Evolutionary conservation across 305 asterid species (phyloP).

Genomic region (Fraxinus latifolia): DNA sequence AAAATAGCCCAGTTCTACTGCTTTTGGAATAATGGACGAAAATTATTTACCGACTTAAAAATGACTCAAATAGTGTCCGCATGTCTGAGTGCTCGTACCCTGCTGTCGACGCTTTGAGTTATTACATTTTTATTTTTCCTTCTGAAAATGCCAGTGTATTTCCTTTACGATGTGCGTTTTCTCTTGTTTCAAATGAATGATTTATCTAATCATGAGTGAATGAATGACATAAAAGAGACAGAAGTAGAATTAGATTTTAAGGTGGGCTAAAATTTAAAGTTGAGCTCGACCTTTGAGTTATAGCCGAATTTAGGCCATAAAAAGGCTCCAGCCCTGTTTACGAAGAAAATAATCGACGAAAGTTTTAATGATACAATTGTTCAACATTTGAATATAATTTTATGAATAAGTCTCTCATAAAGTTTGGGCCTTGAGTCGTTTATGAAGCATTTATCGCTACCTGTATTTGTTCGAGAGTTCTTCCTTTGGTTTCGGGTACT

Average conservation of each 20-base stretch:
- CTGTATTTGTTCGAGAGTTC: conserved; percentile 85
- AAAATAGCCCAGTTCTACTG: background rate
- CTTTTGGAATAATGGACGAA: background rate
- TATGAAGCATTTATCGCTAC: background rate
- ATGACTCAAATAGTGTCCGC: conserved; percentile 29
- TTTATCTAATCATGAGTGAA: background rate
- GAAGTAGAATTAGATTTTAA: background rate
- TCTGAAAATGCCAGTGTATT: background rate
- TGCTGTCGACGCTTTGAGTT: conserved; percentile 56
- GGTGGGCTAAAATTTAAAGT: background rate
- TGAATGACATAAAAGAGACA: background rate
- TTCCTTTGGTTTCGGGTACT: conserved; percentile 97
- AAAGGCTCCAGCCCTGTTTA: background rate
- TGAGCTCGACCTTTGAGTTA: background rate
- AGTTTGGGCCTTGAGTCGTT: background rate
- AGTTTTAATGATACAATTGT: background rate
- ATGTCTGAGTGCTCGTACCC: conserved; percentile 98
- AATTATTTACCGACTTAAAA: too few species aligned
- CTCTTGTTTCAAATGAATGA: background rate
- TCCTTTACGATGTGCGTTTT: background rate
- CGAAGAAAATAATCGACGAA: background rate
- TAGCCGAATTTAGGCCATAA: background rate
- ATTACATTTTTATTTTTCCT: background rate
- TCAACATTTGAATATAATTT: background rate
- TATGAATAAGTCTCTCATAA: background rate